These are phyloP conservation scores for Basipetospora chlamydospora DNA, from an alignment of 2,329 filamentous ascomycete species.

Conservation along the genomic window DNA sequence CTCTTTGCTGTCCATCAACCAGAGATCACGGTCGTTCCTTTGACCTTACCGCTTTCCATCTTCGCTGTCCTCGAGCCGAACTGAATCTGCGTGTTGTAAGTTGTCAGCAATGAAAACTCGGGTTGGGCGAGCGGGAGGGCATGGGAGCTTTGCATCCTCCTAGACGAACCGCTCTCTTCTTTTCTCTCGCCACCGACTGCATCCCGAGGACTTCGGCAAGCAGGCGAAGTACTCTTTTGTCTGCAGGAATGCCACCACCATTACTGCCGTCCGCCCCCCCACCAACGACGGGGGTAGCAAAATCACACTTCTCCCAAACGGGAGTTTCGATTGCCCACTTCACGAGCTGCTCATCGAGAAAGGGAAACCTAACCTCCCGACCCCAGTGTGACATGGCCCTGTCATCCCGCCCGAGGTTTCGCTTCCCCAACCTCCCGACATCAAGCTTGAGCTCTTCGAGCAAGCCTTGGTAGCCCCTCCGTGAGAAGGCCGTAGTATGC, in stretches of 20 bases:
- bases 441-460: constrained; percentile 75
- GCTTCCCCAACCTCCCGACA: constrained; percentile 69
- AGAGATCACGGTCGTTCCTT: constrained; percentile 36
- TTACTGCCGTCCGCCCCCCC: constrained; percentile 4
- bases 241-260: constrained; percentile 45
- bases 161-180: constrained; percentile 68
- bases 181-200: constrained; percentile 59
- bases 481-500: constrained; percentile 62
- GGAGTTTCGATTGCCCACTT: constrained; percentile 60
- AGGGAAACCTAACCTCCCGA: constrained; percentile 80
- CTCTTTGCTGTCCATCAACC: background rate
- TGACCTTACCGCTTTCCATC: constrained; percentile 57
- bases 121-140: background rate
- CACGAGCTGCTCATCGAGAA: constrained; percentile 76
- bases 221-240: constrained; percentile 67
- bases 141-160: background rate
- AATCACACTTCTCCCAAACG: constrained; percentile 80
- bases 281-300: constrained; percentile 32
- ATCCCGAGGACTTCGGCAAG: constrained; percentile 64
- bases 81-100: constrained; percentile 43
- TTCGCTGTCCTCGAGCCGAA: constrained; percentile 74
- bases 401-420: constrained; percentile 93
- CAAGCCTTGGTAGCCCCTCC: constrained; percentile 55
- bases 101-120: background rate
- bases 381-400: constrained; percentile 81